phyloP scores from a whole-genome alignment of 2,329 filamentous ascomycete genomes.

The Microdochium trichocladiopsis region DNA sequence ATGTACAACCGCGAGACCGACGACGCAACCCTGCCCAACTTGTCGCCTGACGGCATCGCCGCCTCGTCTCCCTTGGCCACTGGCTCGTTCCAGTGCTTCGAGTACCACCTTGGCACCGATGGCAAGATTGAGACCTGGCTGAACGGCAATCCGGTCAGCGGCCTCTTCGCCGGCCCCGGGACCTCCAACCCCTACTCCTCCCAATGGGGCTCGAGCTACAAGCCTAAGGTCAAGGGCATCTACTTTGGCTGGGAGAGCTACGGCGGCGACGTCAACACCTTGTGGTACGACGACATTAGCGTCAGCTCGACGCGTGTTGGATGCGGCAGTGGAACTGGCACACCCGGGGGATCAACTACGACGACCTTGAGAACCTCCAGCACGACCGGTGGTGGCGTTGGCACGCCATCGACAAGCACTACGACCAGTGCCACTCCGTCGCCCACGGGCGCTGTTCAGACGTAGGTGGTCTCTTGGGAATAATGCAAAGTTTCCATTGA shows the following conservation, averaged over 20 bases:
- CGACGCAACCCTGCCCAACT: conserved; percentile 54
- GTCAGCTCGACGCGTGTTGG: conserved; percentile 40
- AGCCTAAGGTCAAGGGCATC: conserved; percentile 44
- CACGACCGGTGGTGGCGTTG: background rate
- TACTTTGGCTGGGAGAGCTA: conserved; percentile 61
- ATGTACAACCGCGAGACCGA: conserved; percentile 60
- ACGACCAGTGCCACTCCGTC: background rate
- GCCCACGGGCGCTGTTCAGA: background rate
- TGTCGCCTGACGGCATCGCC: conserved; percentile 51
- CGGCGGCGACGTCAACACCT: conserved; percentile 51
- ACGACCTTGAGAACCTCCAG: background rate
- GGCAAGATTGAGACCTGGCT: conserved; percentile 56
- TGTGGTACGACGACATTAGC: conserved; percentile 56
- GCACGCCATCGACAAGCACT: background rate
- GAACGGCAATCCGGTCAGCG: conserved; percentile 41
- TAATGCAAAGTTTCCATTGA: background rate
- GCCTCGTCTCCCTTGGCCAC: conserved; percentile 43
- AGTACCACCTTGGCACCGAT: conserved; percentile 52
- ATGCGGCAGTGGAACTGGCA: conserved; percentile 24
- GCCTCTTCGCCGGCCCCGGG: conserved; percentile 40
- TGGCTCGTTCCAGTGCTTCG: conserved; percentile 49
- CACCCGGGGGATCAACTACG: background rate
- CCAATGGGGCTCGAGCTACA: conserved; percentile 42
- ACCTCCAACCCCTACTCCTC: conserved; percentile 40
- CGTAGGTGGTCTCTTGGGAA: background rate